These are phyloP conservation scores for Hordeum marinum DNA, from an alignment of 176 grass and related monocot species.

Conservation along the genomic window DNA sequence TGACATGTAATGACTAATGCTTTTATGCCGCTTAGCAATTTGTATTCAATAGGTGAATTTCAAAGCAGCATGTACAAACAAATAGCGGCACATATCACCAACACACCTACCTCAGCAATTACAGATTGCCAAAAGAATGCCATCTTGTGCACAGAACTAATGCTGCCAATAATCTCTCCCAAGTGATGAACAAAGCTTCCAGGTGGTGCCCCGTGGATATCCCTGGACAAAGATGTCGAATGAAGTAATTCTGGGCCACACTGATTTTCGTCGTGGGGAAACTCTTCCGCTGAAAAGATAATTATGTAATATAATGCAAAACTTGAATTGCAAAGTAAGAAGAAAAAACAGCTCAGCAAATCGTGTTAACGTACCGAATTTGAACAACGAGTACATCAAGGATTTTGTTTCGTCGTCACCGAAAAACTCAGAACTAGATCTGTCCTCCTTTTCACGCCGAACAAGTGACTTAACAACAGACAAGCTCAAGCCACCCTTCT, in stretches of 20 bases:
- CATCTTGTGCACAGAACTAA: constrained; percentile 88
- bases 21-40: constrained; percentile 11
- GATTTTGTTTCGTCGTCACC: constrained; percentile 76
- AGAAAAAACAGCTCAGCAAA: neutral
- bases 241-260: constrained; percentile 26
- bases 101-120: constrained; percentile 55
- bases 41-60: neutral
- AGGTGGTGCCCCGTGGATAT: constrained; percentile 83
- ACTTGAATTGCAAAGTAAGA: neutral
- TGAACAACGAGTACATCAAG: constrained; percentile 62
- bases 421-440: constrained; percentile 41
- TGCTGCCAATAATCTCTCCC: constrained; percentile 56
- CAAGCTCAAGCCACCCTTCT: constrained; percentile 79
- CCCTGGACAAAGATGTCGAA: constrained; percentile 36
- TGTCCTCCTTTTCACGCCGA: constrained; percentile 82
- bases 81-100: neutral
- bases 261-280: constrained; percentile 24
- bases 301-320: constrained; percentile 30
- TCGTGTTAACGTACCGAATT: constrained; percentile 48
- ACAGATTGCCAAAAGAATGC: constrained; percentile 74
- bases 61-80: neutral
- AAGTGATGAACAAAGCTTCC: constrained; percentile 83
- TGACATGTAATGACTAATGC: neutral
- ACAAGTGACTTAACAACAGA: constrained; percentile 93
- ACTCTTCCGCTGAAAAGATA: constrained; percentile 62